These are phyloP conservation scores for Chytriomyces confervae DNA, from an alignment of 192 early-diverging fungal genomes.

Conservation along the genomic window DNA sequence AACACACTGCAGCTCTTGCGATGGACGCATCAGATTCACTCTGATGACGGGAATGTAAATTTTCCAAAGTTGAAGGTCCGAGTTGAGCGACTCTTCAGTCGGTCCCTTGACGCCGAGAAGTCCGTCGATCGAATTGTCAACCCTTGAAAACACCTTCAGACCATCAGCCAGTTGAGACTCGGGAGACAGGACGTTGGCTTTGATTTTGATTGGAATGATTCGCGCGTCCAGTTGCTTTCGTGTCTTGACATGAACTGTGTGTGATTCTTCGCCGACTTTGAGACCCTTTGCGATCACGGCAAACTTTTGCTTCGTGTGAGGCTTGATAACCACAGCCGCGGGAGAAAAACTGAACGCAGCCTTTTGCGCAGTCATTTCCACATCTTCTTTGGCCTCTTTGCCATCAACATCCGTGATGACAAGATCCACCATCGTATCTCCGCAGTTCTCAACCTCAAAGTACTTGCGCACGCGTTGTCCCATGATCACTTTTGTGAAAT, in stretches of 20 bases:
- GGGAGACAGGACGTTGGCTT: conserved; percentile 41
- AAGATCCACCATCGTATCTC: conserved; percentile 58
- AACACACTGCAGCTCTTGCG: conserved; percentile 45
- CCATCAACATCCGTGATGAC: conserved; percentile 41
- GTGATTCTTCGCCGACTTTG: conserved; percentile 48
- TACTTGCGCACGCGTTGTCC: conserved; percentile 48
- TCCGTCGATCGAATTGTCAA: conserved; percentile 54
- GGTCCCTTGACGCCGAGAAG: conserved; percentile 40
- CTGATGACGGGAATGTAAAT: conserved; percentile 55
- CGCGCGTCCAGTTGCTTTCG: conserved; percentile 49
- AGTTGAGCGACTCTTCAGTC: conserved; percentile 41
- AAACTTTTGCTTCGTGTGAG: conserved; percentile 55
- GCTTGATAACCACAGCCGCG: conserved; percentile 42
- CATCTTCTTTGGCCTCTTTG: conserved; percentile 26
- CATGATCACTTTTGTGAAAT: conserved; percentile 52
- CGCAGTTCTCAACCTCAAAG: conserved; percentile 63
- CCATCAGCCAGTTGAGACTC: conserved; percentile 45
- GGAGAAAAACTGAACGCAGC: conserved; percentile 46
- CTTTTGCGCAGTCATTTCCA: conserved; percentile 26
- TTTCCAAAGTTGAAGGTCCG: conserved; percentile 60
- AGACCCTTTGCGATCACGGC: conserved; percentile 51
- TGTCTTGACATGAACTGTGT: conserved; percentile 49
- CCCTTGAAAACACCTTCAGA: conserved; percentile 50
- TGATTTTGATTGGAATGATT: conserved; percentile 52
- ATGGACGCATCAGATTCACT: conserved; percentile 45